Conservation (phyloP, 2,329 filamentous ascomycete genomes). For the Neofusicoccum laricinum region DNA sequence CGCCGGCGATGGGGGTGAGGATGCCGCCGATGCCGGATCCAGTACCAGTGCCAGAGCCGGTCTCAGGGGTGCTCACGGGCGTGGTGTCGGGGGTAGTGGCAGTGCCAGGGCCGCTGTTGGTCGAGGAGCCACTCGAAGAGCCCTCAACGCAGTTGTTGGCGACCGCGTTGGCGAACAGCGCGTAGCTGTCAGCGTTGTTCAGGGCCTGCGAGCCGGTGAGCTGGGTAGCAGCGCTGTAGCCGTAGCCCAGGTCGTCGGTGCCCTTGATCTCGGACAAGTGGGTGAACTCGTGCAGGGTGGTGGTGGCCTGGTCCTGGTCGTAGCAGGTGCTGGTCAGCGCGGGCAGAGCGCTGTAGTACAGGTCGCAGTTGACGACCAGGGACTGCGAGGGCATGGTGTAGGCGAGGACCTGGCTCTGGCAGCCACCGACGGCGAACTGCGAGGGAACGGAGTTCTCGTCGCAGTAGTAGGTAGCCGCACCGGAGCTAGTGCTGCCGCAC, state of each 20-base stretch:
- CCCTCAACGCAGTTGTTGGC: not conserved
- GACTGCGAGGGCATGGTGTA: constrained; percentile 57
- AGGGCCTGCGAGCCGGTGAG: constrained; percentile 1
- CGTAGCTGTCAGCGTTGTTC: constrained; percentile 59
- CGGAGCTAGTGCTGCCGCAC: constrained; percentile 51
- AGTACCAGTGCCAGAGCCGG: not conserved
- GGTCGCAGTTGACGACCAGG: constrained; percentile 60
- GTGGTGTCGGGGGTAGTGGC: not conserved
- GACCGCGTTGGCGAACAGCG: constrained; percentile 29
- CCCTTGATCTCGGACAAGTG: constrained; percentile 58
- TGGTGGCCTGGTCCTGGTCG: constrained; percentile 63
- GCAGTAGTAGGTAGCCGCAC: constrained; percentile 54
- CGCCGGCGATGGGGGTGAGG: not conserved
- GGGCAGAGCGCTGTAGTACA: constrained; percentile 57
- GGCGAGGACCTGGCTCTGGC: constrained; percentile 53
- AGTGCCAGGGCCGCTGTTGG: not conserved
- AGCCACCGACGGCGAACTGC: constrained; percentile 37
- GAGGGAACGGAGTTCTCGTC: constrained; percentile 48
- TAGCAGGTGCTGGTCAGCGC: constrained; percentile 54
- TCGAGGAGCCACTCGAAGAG: not conserved
- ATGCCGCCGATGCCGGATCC: not conserved
- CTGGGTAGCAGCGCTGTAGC: constrained; percentile 39
- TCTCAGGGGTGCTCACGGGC: not conserved
- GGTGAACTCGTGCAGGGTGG: constrained; percentile 64
- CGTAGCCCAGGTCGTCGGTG: constrained; percentile 57